These are phyloP conservation scores for Vanderwaltozyma verrucispora DNA, from an alignment of 805 yeast species.

Conservation along the genomic window DNA sequence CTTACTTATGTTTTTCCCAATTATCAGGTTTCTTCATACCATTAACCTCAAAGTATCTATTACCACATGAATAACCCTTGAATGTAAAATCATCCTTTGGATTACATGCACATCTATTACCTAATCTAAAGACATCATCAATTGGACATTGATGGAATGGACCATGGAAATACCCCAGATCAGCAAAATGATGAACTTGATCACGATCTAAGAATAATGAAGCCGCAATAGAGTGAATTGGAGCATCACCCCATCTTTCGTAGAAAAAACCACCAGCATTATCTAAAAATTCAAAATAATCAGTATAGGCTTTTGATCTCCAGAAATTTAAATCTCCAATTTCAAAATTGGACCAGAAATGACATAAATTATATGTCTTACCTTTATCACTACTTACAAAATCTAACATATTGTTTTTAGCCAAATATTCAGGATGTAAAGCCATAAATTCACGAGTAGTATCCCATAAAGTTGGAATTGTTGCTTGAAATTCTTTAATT, in stretches of 20 bases:
- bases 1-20: background rate
- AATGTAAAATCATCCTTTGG: conserved; percentile 64
- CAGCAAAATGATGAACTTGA: conserved; percentile 64
- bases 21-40: conserved; percentile 46
- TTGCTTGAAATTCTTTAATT: conserved; percentile 56
- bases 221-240: conserved; percentile 75
- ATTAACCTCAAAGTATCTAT: conserved; percentile 44
- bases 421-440: conserved; percentile 47
- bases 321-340: conserved; percentile 66
- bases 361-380: conserved; percentile 71
- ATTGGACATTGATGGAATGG: conserved; percentile 74
- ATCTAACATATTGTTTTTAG: conserved; percentile 53
- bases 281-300: conserved; percentile 60
- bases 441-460: conserved; percentile 54
- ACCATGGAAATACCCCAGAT: conserved; percentile 69
- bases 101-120: conserved; percentile 63
- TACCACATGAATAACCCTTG: conserved; percentile 59
- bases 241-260: conserved; percentile 91
- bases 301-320: conserved; percentile 56
- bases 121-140: conserved; percentile 43
- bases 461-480: conserved; percentile 73
- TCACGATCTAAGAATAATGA: conserved; percentile 56
- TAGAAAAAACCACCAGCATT: conserved; percentile 74
- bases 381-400: conserved; percentile 67
- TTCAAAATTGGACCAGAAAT: conserved; percentile 84